Evolutionary conservation across 1,139 yeast genomes (phyloP), one percentile per base, ranked within the genome.

Genomic region (Kodamaea ohmeri): DNA sequence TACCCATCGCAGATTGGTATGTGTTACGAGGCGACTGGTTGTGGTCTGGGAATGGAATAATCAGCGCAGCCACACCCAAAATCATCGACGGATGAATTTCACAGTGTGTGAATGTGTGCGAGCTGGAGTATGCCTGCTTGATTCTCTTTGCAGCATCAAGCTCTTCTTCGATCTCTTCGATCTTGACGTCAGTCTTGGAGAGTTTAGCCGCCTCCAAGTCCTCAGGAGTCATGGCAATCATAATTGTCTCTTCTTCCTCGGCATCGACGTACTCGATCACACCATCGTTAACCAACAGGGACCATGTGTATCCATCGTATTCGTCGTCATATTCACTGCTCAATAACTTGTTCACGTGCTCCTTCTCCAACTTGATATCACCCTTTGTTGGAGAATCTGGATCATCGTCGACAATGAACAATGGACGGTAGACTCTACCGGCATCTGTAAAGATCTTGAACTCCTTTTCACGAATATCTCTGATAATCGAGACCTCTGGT

Each of bases 21-120:
- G 98, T 92, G 63, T 92, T 92, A 81, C 98, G 95, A 43, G 98
- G 98, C 42, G 97, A 90, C 73, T 92, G 99, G 64, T 92, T 92
- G 66, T 92, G 99, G 67, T 92, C 98, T 12, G 99, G 99, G 86
- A 92, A 92, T 18, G 99, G 99, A 75, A 92, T 92, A 61, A 92
- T 90, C 29, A 96, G 87, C 7, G 99, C 99, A 35, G 97, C 96
- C 50, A 92, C 96, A 62, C 99, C 99, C 48, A 92, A 74, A 64
- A 92, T 92, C 98, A 92, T 92, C 26, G 96, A 85, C 25, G 99
- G 99, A 67, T 92, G 98, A 56, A 92, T 90, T 65, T 92, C 99
- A 76, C 98, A 92, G 66, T 92, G 99, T 0, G 99, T 92, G 71
- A 88, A 92, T 2, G 97, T 88, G 54, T 88, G 95, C 1, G 84